Evolutionary conservation across 129 eudicot species (phyloP), one percentile per base, ranked within the genome.

Genomic region (Tagetes patula): DNA sequence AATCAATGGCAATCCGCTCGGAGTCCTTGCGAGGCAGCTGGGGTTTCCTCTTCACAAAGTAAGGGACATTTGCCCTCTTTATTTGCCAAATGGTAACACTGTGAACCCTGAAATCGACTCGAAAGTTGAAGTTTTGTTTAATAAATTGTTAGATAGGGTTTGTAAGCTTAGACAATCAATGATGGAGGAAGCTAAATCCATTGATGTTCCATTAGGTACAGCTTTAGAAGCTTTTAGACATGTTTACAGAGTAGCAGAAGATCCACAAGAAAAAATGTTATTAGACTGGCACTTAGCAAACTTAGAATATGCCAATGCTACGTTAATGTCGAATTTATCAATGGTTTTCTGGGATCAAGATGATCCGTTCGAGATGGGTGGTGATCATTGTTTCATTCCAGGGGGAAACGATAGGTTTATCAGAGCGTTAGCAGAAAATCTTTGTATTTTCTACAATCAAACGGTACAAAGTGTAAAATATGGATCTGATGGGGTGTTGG

Each of bases 301-400:
- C 80, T 71, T 94, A 40, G 99, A 94, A 62, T 94, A 94, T 46
- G 99, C 99, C 0, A 94, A 94, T 73, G 99, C 99, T 0, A 82
- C 97, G 0, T 73, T 94, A 74, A 80, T 94, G 92, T 90, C 99
- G 2, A 88, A 88, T 81, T 77, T 94, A 71, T 94, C 99, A 0
- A 94, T 94, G 99, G 96, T 90, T 9, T 94, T 87, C 45, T 94
- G 99, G 99, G 99, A 94, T 82, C 99, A 94, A 76, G 99, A 94
- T 78, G 99, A 94, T 52, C 99, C 99, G 1, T 94, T 82, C 50
- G 99, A 94, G 68, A 94, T 94, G 99, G 97, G 96, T 8, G 99
- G 99, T 37, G 99, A 94, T 84, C 99, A 94, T 78, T 94, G 99
- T 70, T 94, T 94, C 54, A 88, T 94, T 46, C 99, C 99, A 0